Percentiles rank a stretch among this genome's conserved stretches.
Evolutionary conservation across 2,329 filamentous ascomycete species (phyloP).

Genomic region (Furcasterigmium furcatum): DNA sequence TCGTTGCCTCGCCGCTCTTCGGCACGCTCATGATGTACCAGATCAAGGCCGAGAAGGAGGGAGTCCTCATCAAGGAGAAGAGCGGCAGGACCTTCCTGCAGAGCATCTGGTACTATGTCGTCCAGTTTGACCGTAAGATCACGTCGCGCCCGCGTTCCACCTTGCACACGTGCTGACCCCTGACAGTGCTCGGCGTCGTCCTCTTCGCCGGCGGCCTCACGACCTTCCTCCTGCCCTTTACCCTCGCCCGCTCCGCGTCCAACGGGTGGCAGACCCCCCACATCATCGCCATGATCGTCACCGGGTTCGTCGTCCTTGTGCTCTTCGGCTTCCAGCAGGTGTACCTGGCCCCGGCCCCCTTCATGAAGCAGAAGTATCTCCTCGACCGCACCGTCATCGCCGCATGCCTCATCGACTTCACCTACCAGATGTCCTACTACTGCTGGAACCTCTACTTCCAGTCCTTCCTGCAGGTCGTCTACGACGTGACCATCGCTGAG

Average conservation of each 20-base stretch:
- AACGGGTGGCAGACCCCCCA: conserved; percentile 48
- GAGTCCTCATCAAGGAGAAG: conserved; percentile 17
- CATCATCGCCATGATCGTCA: conserved; percentile 58
- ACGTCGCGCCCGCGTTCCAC: conserved; percentile 1
- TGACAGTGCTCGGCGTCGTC: conserved; percentile 46
- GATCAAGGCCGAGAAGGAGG: conserved; percentile 45
- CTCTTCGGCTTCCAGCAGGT: conserved; percentile 55
- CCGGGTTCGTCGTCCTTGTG: conserved; percentile 56
- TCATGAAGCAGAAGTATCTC: conserved; percentile 51
- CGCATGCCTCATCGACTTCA: conserved; percentile 39
- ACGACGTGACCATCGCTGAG: conserved; percentile 34
- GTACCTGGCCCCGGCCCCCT: conserved; percentile 51
- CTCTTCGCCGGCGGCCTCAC: conserved; percentile 54
- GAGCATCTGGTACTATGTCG: conserved; percentile 8
- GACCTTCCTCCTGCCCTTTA: conserved; percentile 64
- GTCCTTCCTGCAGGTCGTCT: conserved; percentile 53
- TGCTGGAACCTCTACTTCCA: conserved; percentile 52
- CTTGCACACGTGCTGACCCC: neutral
- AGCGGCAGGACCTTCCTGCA: conserved; percentile 7
- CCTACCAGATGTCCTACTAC: conserved; percentile 47
- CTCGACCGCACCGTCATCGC: conserved; percentile 49
- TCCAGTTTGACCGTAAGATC: conserved; percentile 14
- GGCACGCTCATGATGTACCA: conserved; percentile 28
- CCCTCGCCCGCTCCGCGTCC: conserved; percentile 44
- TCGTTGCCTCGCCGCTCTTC: conserved; percentile 35